These are phyloP conservation scores for Coemansia sp. DNA, from an alignment of 371 early-diverging fungal species.

Conservation along the genomic window DNA sequence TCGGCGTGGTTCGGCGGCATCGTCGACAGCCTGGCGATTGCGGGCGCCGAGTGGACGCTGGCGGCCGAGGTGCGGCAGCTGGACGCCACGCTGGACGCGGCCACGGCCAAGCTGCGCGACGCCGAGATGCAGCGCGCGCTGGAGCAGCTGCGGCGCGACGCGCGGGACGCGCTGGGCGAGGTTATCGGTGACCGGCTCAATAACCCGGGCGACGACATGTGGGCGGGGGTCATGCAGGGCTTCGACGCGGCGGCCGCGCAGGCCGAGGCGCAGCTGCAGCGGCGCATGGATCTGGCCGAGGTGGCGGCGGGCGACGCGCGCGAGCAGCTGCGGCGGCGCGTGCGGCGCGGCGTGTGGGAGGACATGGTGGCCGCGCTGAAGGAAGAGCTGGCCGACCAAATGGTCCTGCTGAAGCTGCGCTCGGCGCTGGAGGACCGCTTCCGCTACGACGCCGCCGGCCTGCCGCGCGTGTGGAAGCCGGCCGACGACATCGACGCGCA, in stretches of 20 bases:
- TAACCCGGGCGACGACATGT: conserved; percentile 65
- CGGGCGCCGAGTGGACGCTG: conserved; percentile 73
- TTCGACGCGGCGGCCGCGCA: conserved; percentile 20
- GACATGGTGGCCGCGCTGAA: conserved; percentile 68
- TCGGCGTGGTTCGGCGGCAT: conserved; percentile 29
- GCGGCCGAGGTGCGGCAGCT: conserved; percentile 66
- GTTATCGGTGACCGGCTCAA: conserved; percentile 68
- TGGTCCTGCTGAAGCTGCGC: conserved; percentile 75
- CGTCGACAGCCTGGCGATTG: conserved; percentile 19
- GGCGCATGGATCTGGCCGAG: conserved; percentile 26
- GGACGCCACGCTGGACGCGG: conserved; percentile 63
- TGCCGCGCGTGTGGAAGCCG: conserved; percentile 94
- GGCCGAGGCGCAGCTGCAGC: conserved; percentile 30
- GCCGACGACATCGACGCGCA: conserved; percentile 89
- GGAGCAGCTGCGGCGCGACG: conserved; percentile 63
- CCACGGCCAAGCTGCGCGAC: conserved; percentile 63
- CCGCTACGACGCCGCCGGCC: conserved; percentile 87
- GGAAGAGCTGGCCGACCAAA: conserved; percentile 79
- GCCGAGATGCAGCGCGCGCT: conserved; percentile 82
- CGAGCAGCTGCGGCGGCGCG: conserved; percentile 64
- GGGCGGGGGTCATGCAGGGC: conserved; percentile 62
- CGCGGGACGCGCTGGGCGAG: conserved; percentile 66
- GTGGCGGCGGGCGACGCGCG: conserved; percentile 53
- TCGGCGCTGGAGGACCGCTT: conserved; percentile 85
- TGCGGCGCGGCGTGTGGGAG: conserved; percentile 69